These are phyloP conservation scores for Kalanchoe fedtschenkoi DNA, from an alignment of 164 flowering plant species.

Conservation along the genomic window DNA sequence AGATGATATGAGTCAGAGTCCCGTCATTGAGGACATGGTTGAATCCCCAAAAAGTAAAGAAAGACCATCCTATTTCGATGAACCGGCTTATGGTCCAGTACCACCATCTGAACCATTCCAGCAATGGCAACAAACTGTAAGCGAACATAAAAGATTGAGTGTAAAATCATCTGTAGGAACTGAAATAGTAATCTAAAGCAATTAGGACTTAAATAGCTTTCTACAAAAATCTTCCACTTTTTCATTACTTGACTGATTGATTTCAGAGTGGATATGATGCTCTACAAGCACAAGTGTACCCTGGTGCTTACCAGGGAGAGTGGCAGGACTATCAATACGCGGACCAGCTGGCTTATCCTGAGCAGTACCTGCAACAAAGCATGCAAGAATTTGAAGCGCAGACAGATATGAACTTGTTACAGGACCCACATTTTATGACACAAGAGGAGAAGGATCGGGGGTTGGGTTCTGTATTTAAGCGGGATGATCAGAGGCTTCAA, in stretches of 20 bases:
- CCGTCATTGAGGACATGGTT: constrained; percentile 89
- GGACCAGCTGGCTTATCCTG: constrained; percentile 78
- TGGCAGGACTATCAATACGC: constrained; percentile 89
- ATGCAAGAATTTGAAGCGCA: constrained; percentile 54
- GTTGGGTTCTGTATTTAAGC: constrained; percentile 95
- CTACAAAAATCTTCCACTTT: neutral
- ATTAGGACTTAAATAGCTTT: too few relatives aligned
- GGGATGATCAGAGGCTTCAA: constrained; percentile 90
- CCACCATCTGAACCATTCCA: constrained; percentile 58
- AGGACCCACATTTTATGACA: constrained; percentile 83
- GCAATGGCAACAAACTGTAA: constrained; percentile 75
- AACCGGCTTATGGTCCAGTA: constrained; percentile 84
- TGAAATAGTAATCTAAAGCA: neutral
- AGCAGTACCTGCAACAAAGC: constrained; percentile 66
- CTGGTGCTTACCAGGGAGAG: constrained; percentile 66
- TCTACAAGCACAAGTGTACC: constrained; percentile 55
- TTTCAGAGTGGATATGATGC: constrained; percentile 76
- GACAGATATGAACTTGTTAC: constrained; percentile 26
- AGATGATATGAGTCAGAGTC: constrained; percentile 64
- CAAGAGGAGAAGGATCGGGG: constrained; percentile 99
- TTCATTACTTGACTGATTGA: constrained; percentile 1
- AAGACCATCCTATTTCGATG: constrained; percentile 50
- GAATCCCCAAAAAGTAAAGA: constrained; percentile 87
- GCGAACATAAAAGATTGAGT: constrained; percentile 12
- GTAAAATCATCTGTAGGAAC: neutral